These are phyloP conservation scores for Pseudozyma pruni DNA, from an alignment of 1,284 basidiomycete species.

Conservation along the genomic window DNA sequence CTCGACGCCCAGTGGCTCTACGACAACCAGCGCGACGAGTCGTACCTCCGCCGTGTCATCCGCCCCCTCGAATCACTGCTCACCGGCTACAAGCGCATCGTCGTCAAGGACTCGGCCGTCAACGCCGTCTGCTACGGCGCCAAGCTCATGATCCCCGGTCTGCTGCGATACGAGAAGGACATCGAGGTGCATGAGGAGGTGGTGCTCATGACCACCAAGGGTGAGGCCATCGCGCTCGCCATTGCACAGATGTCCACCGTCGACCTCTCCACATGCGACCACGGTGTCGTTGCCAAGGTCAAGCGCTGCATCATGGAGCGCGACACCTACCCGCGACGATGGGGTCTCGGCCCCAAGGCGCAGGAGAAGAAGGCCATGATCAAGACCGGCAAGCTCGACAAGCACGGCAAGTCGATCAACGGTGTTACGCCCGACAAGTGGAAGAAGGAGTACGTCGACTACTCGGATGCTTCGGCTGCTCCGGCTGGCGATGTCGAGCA, in stretches of 20 bases:
- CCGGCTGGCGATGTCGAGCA: slow-evolving; percentile 45
- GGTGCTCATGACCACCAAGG: slow-evolving; percentile 99
- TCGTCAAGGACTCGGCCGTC: slow-evolving; percentile 98
- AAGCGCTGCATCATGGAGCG: slow-evolving; percentile 99
- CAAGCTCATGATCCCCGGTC: slow-evolving; percentile 99
- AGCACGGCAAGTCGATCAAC: slow-evolving; percentile 91
- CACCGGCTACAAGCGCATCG: slow-evolving; percentile 96
- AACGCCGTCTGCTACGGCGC: slow-evolving; percentile 99
- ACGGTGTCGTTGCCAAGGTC: slow-evolving; percentile 98
- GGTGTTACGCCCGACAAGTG: slow-evolving; percentile 90
- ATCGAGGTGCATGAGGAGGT: slow-evolving; percentile 97
- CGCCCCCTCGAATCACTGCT: slow-evolving; percentile 93
- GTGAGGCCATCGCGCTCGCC: slow-evolving; percentile 96
- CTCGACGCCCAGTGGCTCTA: slow-evolving; percentile 99
- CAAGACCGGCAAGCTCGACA: slow-evolving; percentile 88
- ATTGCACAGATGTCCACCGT: slow-evolving; percentile 87
- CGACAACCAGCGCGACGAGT: slow-evolving; percentile 98
- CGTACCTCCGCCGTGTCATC: slow-evolving; percentile 94
- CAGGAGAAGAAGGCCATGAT: slow-evolving; percentile 91
- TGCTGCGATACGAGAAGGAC: slow-evolving; percentile 94
- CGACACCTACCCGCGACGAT: slow-evolving; percentile 95
- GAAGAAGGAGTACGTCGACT: slow-evolving; percentile 93
- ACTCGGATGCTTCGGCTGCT: slow-evolving; percentile 71
- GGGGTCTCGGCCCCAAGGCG: slow-evolving; percentile 97
- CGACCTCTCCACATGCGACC: slow-evolving; percentile 96